These are phyloP conservation scores for Leccinum pellstonianum DNA, from an alignment of 768 basidiomycete species.

Conservation along the genomic window DNA sequence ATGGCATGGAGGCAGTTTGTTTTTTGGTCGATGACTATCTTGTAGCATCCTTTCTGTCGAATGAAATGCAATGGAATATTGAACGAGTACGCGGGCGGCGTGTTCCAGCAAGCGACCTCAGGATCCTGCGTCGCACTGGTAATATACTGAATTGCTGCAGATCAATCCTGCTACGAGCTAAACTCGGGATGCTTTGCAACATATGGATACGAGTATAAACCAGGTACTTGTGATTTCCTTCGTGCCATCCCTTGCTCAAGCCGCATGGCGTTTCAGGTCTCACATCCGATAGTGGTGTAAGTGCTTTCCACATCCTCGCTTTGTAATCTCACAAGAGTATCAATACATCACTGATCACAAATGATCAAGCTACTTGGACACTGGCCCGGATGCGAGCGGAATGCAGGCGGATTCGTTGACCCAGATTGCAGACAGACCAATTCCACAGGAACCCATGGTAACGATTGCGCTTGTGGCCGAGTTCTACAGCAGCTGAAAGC, in stretches of 20 bases:
- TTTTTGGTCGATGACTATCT: too few relatives aligned
- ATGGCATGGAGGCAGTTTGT: too few relatives aligned
- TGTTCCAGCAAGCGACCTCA: constrained; percentile 83
- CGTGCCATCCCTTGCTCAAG: not conserved
- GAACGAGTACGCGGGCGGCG: constrained; percentile 50
- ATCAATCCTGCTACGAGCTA: constrained; percentile 66
- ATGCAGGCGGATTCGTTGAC: constrained; percentile 55
- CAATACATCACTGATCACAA: constrained; percentile 75
- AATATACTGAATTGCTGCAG: constrained; percentile 31
- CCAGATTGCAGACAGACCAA: constrained; percentile 63
- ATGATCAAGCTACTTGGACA: constrained; percentile 66
- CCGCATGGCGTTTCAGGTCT: constrained; percentile 18
- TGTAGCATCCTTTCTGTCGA: too few relatives aligned
- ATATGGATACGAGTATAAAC: constrained; percentile 82
- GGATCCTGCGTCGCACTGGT: constrained; percentile 17
- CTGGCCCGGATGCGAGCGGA: constrained; percentile 50
- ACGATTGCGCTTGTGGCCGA: constrained; percentile 7
- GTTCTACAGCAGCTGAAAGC: not conserved
- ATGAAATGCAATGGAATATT: not conserved
- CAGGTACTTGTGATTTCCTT: constrained; percentile 42
- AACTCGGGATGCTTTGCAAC: constrained; percentile 53
- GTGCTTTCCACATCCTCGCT: constrained; percentile 20
- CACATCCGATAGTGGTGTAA: constrained; percentile 45
- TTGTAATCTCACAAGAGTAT: constrained; percentile 9
- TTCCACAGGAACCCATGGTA: constrained; percentile 86